Base-by-base conservation (phyloP, 305 asterid species). In the Rubia peregrina region DNA sequence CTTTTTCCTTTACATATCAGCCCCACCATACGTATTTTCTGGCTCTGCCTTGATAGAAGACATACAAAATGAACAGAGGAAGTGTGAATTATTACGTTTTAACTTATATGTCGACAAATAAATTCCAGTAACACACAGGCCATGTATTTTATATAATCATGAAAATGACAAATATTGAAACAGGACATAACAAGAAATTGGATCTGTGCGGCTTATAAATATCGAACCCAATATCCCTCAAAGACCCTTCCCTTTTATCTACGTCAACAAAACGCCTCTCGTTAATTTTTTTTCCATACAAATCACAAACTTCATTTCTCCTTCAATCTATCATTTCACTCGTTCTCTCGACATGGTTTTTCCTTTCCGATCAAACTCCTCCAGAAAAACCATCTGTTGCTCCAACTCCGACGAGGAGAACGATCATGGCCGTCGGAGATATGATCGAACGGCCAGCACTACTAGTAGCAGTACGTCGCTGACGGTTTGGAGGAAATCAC, bases 401-500 rank as follows among this genome's bases (percentile, higher is more conserved):
- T 17, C 55, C 22, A 51, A 51, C 59, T 51, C 59, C 59, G 59
- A 51, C 73, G 78, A 83, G 73, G 81, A 61, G 57, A 14, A 62
- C 11, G 73, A 70, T 19, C 77, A 60, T 11, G 72, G 73, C 14
- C 67, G 74, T 12, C 61, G 67, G 24, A 48, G 60, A 17, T 16
- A 26, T 24, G 44, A 30, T 30, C 22, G 21, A 12, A 51, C 59
- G 59, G 59, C n/a, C 14, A n/a, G 49, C 13, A 43, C 13, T 1
- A 70, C 48, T 14, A 69, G 69, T 16, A 10, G 73, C 6, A 71
- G 77, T 69, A 82, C 75, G 71, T 79, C 72, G 66, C 74, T 90
- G n/a, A 90, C 97, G 17, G 92, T 89, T 67, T 89, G 97, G 96
- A 86, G 87, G 71, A 90, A 88, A 81, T 90, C 95, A 22, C 94